Evolutionary conservation across 345 rosid genomes (phyloP).

Genomic region (Passiflora organensis): DNA sequence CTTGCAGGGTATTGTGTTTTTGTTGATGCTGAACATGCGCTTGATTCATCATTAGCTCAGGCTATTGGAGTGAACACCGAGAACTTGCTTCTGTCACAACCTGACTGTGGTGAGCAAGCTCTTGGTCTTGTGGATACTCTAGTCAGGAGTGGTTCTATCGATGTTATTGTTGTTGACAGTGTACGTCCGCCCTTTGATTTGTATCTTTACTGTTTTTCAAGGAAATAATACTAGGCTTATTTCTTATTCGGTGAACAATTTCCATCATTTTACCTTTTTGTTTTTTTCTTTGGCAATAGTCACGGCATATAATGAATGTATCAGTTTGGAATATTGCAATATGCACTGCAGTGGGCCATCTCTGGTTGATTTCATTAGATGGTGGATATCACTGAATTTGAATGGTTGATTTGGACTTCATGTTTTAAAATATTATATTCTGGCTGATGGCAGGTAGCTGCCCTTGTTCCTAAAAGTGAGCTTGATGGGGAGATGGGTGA

Average conservation of each 20-base stretch:
- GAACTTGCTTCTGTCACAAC: constrained; percentile 91
- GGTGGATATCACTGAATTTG: background rate
- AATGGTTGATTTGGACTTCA: background rate
- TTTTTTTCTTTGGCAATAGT: background rate
- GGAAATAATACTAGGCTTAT: too few species aligned
- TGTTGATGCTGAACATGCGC: constrained; percentile 99
- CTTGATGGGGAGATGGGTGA: constrained; percentile 99
- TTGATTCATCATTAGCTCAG: constrained; percentile 78
- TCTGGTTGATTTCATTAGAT: background rate
- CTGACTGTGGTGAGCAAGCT: constrained; percentile 98
- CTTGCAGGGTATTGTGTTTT: constrained; percentile 77
- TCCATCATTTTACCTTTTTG: background rate
- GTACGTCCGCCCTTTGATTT: constrained; percentile 49
- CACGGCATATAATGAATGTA: background rate
- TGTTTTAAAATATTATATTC: constrained; percentile 4
- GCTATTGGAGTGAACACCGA: constrained; percentile 88
- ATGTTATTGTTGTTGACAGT: constrained; percentile 93
- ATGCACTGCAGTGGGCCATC: background rate
- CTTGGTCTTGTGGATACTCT: constrained; percentile 93
- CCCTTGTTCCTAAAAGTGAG: constrained; percentile 98
- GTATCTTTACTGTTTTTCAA: constrained; percentile 8
- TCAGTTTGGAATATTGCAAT: background rate
- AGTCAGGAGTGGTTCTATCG: constrained; percentile 89
- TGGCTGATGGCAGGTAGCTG: constrained; percentile 66
- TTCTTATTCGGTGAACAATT: too few species aligned